Evolutionary conservation across 129 eudicot species (phyloP), one percentile per base, ranked within the genome.

Genomic region (Centella asiatica): DNA sequence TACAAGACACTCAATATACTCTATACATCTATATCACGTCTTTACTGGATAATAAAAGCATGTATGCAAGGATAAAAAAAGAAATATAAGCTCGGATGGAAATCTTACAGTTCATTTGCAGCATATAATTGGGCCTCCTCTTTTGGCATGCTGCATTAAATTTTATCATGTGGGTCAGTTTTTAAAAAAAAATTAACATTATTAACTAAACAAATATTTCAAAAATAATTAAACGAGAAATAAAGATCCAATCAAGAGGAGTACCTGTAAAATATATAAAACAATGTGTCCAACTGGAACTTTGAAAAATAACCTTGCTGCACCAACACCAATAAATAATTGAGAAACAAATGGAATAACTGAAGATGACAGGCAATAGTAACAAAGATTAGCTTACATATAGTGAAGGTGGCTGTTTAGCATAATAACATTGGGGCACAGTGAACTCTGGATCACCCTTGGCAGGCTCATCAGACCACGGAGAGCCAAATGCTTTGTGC

Each of bases 121-220:
- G 95, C 97, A 69, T 80, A 81, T 66, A 86, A 44, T 23, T 90
- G 97, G 22, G 95, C 94, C 76, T 92, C 95, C 45, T 92, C 95
- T 72, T 77, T 82, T 8, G 98, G 98, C 98, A 92, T 92, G 76
- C 98, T 92, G 85, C 90, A 78, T 20, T 58, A 40, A 52, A 68
- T 42, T 55, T 72, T 18, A n/a, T 39, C 17, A 19, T n/a, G 60
- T 4, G 40, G 3, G 23, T 65, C 17, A 32, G 60, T 40, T 34
- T 26, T 12, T 8, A 3, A 22, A 31, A 12, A 10, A 47, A 22
- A 34, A 29, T 31, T 50, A 33, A 49, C 58, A 8, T n/a, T n/a
- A n/a, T n/a, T n/a, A n/a, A n/a, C n/a, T n/a, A n/a, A n/a, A n/a
- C n/a, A n/a, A n/a, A n/a, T n/a, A n/a, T n/a, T n/a, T n/a, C n/a